A percentile compares a stretch with the other conserved stretches of the same genome.
Evolutionary conservation across 257 asterid species (phyloP).

Genomic region (Lycium ferocissimum): DNA sequence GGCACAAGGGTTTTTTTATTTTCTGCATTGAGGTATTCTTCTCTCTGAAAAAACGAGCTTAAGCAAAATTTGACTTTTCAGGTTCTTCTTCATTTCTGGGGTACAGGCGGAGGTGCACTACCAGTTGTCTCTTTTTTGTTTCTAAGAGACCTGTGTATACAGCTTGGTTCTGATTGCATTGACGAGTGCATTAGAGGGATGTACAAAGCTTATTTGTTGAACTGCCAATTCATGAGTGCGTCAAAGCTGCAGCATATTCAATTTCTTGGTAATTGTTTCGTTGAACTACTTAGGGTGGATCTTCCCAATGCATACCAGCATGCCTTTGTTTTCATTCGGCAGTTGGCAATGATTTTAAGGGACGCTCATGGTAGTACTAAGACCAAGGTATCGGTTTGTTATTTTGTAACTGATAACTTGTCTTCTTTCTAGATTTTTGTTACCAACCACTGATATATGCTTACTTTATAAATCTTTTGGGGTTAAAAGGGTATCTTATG

Average conservation of each 20-base stretch:
- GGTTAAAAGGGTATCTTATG: not conserved
- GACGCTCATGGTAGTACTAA: conserved; percentile 65
- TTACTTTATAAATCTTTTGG: not conserved
- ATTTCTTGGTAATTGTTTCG: conserved; percentile 87
- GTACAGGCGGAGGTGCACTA: conserved; percentile 89
- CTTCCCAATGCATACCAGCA: conserved; percentile 86
- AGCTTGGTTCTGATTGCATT: conserved; percentile 80
- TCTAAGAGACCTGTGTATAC: conserved; percentile 78
- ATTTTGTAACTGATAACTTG: not conserved
- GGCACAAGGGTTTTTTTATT: not conserved
- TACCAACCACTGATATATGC: not conserved
- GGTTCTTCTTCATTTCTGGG: conserved; percentile 98
- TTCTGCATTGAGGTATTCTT: not conserved
- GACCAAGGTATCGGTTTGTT: conserved; percentile 51
- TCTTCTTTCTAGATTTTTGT: not conserved
- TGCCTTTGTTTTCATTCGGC: conserved; percentile 87
- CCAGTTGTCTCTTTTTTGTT: conserved; percentile 90
- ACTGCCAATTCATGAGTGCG: conserved; percentile 77
- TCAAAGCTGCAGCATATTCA: conserved; percentile 87
- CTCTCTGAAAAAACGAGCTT: not conserved
- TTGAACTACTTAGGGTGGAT: conserved; percentile 75
- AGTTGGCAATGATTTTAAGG: conserved; percentile 79
- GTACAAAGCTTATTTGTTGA: conserved; percentile 87
- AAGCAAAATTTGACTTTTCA: conserved; percentile 40
- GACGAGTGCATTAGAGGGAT: conserved; percentile 92